A percentile compares a stretch with the other conserved stretches of the same genome.
These are phyloP conservation scores for Solanum appendiculatum DNA, from an alignment of 257 asterid genomes.

Conservation along the genomic window DNA sequence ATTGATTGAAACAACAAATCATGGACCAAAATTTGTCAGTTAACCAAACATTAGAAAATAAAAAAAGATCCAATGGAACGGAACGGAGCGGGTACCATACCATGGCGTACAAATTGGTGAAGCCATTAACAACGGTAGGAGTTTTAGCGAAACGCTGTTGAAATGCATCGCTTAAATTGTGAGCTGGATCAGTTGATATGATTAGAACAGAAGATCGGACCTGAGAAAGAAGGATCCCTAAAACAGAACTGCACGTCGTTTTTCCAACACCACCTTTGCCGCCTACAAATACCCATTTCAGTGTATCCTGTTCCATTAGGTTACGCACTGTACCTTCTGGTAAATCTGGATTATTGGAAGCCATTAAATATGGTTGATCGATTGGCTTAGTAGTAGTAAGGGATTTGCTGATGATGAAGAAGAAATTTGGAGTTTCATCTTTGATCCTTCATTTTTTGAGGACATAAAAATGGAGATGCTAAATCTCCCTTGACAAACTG, in stretches of 20 bases:
- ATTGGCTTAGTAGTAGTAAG: too few species aligned
- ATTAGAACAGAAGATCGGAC: conserved; percentile 81
- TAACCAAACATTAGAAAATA: background rate
- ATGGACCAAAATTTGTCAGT: background rate
- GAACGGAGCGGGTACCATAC: conserved; percentile 9
- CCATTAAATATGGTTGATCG: background rate
- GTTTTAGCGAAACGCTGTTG: conserved; percentile 83
- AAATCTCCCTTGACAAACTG: too few species aligned
- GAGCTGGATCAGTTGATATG: conserved; percentile 97
- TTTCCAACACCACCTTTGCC: conserved; percentile 98
- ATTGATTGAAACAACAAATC: background rate
- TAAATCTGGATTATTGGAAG: conserved; percentile 21
- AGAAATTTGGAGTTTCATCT: background rate
- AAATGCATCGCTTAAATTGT: conserved; percentile 92
- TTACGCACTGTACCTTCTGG: conserved; percentile 76
- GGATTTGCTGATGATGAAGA: too few species aligned
- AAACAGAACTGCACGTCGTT: conserved; percentile 83
- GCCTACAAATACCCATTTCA: conserved; percentile 95
- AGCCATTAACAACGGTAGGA: conserved; percentile 88
- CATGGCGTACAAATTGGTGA: conserved; percentile 92
- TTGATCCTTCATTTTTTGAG: background rate
- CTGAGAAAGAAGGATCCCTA: conserved; percentile 62
- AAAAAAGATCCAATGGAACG: background rate
- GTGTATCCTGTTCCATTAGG: conserved; percentile 62
- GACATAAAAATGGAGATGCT: too few species aligned